Percentiles rank a stretch among this genome's conserved stretches.
Evolutionary conservation across 352 stramenopile species (phyloP).

Genomic region (Phytophthora syringae): DNA sequence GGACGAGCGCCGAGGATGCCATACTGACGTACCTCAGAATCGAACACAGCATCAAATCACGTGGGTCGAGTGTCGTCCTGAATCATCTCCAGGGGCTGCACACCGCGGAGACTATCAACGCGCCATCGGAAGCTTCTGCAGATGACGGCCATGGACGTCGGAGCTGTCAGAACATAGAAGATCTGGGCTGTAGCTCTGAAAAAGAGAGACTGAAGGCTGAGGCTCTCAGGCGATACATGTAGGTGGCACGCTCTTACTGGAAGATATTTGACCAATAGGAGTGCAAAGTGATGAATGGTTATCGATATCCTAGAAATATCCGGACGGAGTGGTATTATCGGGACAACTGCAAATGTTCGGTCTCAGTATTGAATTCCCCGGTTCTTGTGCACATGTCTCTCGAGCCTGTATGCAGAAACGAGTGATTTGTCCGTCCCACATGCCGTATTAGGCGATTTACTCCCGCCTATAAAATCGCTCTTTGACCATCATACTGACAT

Average conservation of each 20-base stretch:
- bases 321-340: background rate
- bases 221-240: background rate
- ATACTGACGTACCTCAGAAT: background rate
- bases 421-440: background rate
- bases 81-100: no score
- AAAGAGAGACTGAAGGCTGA: background rate
- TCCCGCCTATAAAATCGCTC: no score
- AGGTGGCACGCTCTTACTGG: background rate
- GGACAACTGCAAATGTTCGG: background rate
- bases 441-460: slow-evolving; percentile 1
- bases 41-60: no score
- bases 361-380: slow-evolving; percentile 9
- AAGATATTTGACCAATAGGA: background rate
- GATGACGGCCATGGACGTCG: no score
- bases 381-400: slow-evolving; percentile 1
- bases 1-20: background rate
- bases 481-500: no score
- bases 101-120: no score
- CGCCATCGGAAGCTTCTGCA: no score
- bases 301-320: background rate
- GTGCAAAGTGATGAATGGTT: background rate
- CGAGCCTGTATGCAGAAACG: background rate
- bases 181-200: background rate
- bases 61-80: no score
- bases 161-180: background rate